These are phyloP conservation scores for Circinella umbellata DNA, from an alignment of 371 early-diverging fungal species.

Conservation along the genomic window DNA sequence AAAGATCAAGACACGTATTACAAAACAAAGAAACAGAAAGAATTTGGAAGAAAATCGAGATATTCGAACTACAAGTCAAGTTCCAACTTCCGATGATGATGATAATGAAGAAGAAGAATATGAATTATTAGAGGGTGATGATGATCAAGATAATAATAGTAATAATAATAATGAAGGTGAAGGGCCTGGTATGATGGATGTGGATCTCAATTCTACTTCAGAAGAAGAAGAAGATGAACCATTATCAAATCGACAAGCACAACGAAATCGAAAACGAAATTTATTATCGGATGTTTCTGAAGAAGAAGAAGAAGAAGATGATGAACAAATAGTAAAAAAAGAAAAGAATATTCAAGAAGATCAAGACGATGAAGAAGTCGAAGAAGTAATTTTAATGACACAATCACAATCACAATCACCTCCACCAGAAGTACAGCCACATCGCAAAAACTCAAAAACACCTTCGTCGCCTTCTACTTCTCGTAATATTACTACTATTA, in stretches of 20 bases:
- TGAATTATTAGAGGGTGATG: not conserved
- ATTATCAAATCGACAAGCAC: no score
- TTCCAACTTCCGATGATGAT: conserved; percentile 25
- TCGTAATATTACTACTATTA: no score
- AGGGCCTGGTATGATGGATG: not conserved
- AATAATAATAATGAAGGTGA: not conserved
- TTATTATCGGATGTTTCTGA: no score
- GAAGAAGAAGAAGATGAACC: conserved; percentile 11
- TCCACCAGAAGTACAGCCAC: not conserved
- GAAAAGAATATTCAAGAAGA: no score
- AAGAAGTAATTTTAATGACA: not conserved
- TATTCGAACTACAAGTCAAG: conserved; percentile 27
- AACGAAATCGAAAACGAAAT: no score
- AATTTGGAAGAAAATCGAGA: not conserved
- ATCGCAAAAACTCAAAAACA: no score
- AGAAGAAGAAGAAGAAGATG: conserved; percentile 2
- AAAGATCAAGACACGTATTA: not conserved
- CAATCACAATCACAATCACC: not conserved
- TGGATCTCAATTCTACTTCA: conserved; percentile 6
- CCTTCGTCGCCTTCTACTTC: not conserved
- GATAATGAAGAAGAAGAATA: conserved; percentile 23
- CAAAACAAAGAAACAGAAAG: not conserved
- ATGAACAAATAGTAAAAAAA: no score
- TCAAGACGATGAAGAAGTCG: no score
- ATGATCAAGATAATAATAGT: no score